Base-by-base conservation (phyloP, 129 eudicot species). In the Flaveria trinervia region DNA sequence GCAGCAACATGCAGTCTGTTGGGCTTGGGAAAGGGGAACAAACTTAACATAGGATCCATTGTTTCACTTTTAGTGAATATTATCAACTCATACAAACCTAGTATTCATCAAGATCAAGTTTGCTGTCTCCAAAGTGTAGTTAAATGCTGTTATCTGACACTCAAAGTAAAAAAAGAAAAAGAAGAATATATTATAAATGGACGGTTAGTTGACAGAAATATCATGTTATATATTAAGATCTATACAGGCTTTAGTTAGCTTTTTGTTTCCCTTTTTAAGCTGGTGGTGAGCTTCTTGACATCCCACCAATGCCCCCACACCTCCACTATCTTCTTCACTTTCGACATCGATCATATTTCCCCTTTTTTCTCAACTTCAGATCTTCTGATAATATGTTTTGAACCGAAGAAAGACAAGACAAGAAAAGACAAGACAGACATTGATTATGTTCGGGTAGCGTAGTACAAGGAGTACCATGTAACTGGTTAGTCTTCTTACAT, bases 181-280 rank as follows among this genome's bases (percentile, higher is more conserved):
- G 6, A 22, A 20, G 9, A 5, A 57, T 17, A 55, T 55, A 52
- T 52, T 52, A 20, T 23, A n/a, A 12, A 64, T 65, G 4, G 65
- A 59, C 61, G 6, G 70, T 60, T 61, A 65, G 30, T 52, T 33
- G 65, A 52, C 52, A 67, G 33, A 66, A 52, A 22, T 68, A 28
- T 75, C 62, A 15, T 62, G 50, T 75, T 44, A 75, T 43, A 75
- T 48, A 46, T 33, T 65, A 76, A 18, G 55, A 64, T 65, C 51
- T 60, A 17, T 28, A 75, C 51, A 15, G 16, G 36, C 33, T 64
- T 65, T 36, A 72, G 25, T 54, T 68, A 68, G 18, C 57, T 68
- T 77, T 76, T 56, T 68, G 57, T n/a, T 68, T 68, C 68, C 75
- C 75, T 77, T 77, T 68, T 68, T 39, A 77, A 44, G 57, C 68